A percentile compares a stretch with the other conserved stretches of the same genome.
Evolutionary conservation across 2,329 filamentous ascomycete genomes (phyloP).

Genomic region (Stylonectria norvegica): DNA sequence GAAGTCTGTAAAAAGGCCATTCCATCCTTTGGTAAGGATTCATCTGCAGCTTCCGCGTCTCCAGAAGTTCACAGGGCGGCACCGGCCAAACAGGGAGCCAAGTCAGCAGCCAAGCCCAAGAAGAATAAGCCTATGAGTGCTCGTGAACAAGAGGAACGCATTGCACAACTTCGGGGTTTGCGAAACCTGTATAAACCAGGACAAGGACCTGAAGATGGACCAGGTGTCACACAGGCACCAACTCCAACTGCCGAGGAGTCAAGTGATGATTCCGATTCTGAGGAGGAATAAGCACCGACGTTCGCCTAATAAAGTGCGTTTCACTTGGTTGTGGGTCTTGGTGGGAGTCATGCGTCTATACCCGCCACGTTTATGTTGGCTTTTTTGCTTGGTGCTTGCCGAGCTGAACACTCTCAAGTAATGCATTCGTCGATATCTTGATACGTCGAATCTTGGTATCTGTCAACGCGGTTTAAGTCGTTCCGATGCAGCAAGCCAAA

Average conservation of each 20-base stretch:
- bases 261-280: constrained; percentile 46
- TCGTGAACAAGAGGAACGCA: constrained; percentile 63
- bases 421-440: no score
- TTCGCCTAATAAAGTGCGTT: no score
- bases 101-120: constrained; percentile 52
- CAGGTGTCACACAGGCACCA: constrained; percentile 23
- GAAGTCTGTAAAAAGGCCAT: constrained; percentile 43
- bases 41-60: constrained; percentile 23
- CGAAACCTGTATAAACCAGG: constrained; percentile 41
- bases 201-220: constrained; percentile 30
- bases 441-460: no score
- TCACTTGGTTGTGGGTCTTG: no score
- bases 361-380: no score
- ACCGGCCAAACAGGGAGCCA: constrained; percentile 29
- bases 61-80: constrained; percentile 30
- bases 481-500: no score
- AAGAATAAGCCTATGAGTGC: constrained; percentile 77
- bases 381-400: no score
- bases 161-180: constrained; percentile 56
- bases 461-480: no score
- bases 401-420: no score
- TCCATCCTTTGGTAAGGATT: constrained; percentile 39
- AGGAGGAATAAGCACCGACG: constrained; percentile 47
- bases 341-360: no score
- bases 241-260: constrained; percentile 32